Base-by-base conservation (phyloP, 225 moss, liverwort and hornwort species). In the Antitrichia curtipendula region DNA sequence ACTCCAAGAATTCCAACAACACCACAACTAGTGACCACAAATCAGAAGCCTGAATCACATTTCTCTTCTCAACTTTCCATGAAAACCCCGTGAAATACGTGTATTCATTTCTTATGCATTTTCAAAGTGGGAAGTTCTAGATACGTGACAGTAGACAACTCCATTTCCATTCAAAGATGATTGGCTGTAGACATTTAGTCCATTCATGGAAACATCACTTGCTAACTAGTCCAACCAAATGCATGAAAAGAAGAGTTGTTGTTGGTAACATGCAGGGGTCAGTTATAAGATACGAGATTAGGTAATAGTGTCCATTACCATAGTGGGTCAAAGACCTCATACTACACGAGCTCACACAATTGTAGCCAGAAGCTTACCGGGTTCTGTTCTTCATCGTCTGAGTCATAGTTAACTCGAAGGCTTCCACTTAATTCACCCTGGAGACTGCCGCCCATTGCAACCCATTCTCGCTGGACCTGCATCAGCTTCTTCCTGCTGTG, bases 401-500 rank as follows among this genome's bases (percentile, higher is more conserved):
- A 95, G 50, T 97, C 96, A 50, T 95, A 95, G 56, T 94, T 91
- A 34, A 93, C 89, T 88, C 89, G 91, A 85, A 96, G 75, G 86
- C 76, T 90, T 34, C 90, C 82, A 75, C 86, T 89, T 91, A 95
- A 78, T 81, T 95, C 94, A 40, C 92, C 96, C 36, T 92, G 91
- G 29, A 95, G 92, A 66, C 93, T 96, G 61, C 98, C 96, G 13
- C 95, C 95, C 88, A 98, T 92, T 50, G 92, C 91, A 86, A 93
- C 94, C 98, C 98, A 98, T 86, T 98, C 96, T 80, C 86, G 90
- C 84, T 96, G 96, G 50, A 98, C 76, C 45, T 96, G 96, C 84
- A 92, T 87, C 65, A 98, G 81, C 89, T 98, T 98, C 91, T 90
- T 94, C 87, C 96, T 94, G 87, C 96, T 93, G 53, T 98, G 96